These are phyloP conservation scores for Casuarina cunninghamiana DNA, from an alignment of 306 rosid genomes.

Conservation along the genomic window DNA sequence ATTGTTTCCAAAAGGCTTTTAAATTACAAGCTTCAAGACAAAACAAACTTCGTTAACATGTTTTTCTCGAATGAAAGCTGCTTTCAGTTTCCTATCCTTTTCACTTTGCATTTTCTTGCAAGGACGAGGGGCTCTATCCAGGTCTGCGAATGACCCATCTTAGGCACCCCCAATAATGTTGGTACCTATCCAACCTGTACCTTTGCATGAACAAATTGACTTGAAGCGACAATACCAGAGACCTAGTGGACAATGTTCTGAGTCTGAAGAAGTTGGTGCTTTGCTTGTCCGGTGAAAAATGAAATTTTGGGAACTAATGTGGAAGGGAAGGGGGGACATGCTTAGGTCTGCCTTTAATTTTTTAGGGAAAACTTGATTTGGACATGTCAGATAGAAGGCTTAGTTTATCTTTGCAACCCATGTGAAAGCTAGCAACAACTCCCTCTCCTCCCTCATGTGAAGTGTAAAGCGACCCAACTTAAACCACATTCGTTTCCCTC, in stretches of 20 bases:
- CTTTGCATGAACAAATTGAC: slow-evolving; percentile 40
- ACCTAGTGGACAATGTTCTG: slow-evolving; percentile 27
- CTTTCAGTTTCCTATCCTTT: slow-evolving; percentile 23
- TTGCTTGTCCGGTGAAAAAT: slow-evolving; percentile 34
- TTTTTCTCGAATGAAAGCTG: slow-evolving; percentile 25
- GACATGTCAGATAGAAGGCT: slow-evolving; percentile 63
- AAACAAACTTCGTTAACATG: slow-evolving; percentile 27
- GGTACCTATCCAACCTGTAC: slow-evolving; percentile 35
- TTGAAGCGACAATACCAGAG: slow-evolving; percentile 40
- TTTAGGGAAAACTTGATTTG: slow-evolving; percentile 61
- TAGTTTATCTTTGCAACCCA: slow-evolving; percentile 50
- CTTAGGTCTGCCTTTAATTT: slow-evolving; percentile 51
- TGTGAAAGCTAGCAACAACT: slow-evolving; percentile 56
- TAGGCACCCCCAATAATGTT: slow-evolving; percentile 34
- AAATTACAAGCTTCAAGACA: slow-evolving; percentile 28
- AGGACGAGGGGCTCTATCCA: slow-evolving; percentile 32
- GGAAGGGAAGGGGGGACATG: slow-evolving; percentile 49
- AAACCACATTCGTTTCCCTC: slow-evolving; percentile 31
- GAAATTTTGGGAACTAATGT: slow-evolving; percentile 31
- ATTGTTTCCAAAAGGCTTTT: slow-evolving; percentile 35
- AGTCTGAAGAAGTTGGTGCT: slow-evolving; percentile 26
- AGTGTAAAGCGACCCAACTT: slow-evolving; percentile 52
- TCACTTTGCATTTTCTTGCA: slow-evolving; percentile 18
- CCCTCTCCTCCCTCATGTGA: slow-evolving; percentile 30
- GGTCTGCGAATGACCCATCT: slow-evolving; percentile 30